A percentile compares a stretch with the other conserved stretches of the same genome.
Evolutionary conservation across 2,329 filamentous ascomycete genomes (phyloP).

Genomic region (Fusarium nematophilum): DNA sequence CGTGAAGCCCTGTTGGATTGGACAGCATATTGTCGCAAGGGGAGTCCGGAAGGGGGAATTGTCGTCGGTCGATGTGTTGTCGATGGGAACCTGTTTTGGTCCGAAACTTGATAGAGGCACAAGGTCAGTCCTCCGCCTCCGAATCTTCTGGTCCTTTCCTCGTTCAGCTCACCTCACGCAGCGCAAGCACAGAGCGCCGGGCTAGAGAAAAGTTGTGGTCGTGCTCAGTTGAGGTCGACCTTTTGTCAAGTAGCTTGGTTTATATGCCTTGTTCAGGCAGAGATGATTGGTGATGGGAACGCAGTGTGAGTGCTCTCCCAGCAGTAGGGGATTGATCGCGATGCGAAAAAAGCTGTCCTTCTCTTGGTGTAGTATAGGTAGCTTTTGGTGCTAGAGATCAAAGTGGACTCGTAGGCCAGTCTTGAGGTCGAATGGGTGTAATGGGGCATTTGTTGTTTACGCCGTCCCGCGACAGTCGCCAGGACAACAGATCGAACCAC

Average conservation of each 20-base stretch:
- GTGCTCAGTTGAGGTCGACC: constrained; percentile 63
- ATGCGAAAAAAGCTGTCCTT: constrained; percentile 16
- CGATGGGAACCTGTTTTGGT: constrained; percentile 62
- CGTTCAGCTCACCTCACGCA: constrained; percentile 75
- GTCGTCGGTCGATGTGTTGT: constrained; percentile 64
- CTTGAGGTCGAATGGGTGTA: constrained; percentile 28
- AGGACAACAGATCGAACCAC: constrained; percentile 30
- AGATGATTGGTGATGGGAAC: constrained; percentile 29
- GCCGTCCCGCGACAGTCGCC: constrained; percentile 49
- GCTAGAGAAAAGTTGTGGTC: constrained; percentile 60
- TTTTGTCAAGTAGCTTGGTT: constrained; percentile 40
- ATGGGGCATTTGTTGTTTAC: constrained; percentile 46
- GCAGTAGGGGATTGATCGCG: constrained; percentile 20
- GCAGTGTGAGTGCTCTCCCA: constrained; percentile 28
- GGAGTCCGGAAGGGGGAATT: constrained; percentile 70
- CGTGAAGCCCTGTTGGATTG: constrained; percentile 78
- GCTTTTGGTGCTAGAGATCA: constrained; percentile 36
- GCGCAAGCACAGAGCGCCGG: constrained; percentile 85
- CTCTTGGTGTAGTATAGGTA: constrained; percentile 30
- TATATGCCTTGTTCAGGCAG: constrained; percentile 50
- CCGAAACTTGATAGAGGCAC: constrained; percentile 53
- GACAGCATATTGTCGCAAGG: constrained; percentile 82
- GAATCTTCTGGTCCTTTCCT: background rate
- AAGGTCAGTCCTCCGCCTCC: background rate
- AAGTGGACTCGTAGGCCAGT: constrained; percentile 36